phyloP scores from a whole-genome alignment of 1,139 yeast genomes.

The Diutina siamensis region DNA sequence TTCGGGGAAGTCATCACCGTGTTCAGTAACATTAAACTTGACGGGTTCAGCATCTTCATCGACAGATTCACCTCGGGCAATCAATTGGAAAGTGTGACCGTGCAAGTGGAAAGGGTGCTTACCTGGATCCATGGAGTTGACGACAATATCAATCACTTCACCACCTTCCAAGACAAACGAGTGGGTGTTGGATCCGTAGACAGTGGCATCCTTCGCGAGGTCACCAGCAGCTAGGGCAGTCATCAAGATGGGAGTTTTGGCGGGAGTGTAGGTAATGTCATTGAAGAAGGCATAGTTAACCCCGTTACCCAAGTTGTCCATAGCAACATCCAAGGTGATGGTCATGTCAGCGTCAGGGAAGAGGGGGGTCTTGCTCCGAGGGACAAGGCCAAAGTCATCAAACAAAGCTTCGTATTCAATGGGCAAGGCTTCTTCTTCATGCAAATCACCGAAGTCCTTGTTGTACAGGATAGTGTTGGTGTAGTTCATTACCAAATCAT shows the following conservation, averaged over 20 bases:
- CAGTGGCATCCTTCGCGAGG: conserved; percentile 31
- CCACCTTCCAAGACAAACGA: conserved; percentile 58
- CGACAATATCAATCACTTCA: conserved; percentile 51
- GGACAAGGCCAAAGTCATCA: conserved; percentile 59
- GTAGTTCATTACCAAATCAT: conserved; percentile 49
- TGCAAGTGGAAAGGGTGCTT: conserved; percentile 85
- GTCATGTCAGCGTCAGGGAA: conserved; percentile 57
- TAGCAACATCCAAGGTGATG: conserved; percentile 53
- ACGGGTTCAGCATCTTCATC: conserved; percentile 22
- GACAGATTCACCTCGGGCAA: conserved; percentile 25
- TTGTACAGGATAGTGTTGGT: conserved; percentile 65
- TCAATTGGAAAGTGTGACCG: conserved; percentile 63
- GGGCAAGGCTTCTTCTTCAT: conserved; percentile 21
- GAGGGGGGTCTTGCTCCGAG: conserved; percentile 38
- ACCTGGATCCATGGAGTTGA: conserved; percentile 66
- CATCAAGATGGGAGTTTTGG: conserved; percentile 73
- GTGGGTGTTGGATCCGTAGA: conserved; percentile 64
- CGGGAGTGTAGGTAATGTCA: conserved; percentile 62
- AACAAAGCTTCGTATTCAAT: conserved; percentile 34
- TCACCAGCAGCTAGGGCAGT: conserved; percentile 68
- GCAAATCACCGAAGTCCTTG: conserved; percentile 11
- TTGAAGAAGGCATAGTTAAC: conserved; percentile 86
- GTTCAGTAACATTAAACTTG: conserved; percentile 24
- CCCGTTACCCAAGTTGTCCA: conserved; percentile 77
- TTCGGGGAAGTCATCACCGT: conserved; percentile 23